Conservation (phyloP, 495 filamentous ascomycete genomes). For the Neurospora tetraspora region DNA sequence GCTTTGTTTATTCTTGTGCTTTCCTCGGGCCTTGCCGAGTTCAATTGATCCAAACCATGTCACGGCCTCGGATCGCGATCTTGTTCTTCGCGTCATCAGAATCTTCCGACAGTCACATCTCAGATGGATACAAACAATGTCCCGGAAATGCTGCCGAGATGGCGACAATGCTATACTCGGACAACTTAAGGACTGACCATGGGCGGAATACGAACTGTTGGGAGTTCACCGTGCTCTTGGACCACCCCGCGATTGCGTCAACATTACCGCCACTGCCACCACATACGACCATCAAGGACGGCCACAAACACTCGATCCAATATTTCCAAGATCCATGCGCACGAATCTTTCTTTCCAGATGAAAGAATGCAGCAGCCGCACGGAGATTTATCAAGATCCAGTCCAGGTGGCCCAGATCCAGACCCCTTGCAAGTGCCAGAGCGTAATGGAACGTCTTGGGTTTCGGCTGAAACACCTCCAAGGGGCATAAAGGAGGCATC, state of each 20-base stretch:
- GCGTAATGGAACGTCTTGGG: slow-evolving; percentile 21
- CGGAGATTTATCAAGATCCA: not conserved
- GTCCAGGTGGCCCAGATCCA: not conserved
- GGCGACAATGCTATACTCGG: not conserved
- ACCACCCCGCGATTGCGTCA: too few relatives aligned
- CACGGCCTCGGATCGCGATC: not conserved
- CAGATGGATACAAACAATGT: not conserved
- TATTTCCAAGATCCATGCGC: not conserved
- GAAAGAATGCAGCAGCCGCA: not conserved
- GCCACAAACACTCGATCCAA: too few relatives aligned
- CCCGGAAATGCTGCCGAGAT: not conserved
- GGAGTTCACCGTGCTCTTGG: not conserved
- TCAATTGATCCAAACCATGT: not conserved
- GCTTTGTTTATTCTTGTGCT: not conserved
- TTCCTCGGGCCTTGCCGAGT: not conserved
- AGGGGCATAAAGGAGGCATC: slow-evolving; percentile 10
- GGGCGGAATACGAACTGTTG: not conserved
- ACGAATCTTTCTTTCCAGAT: not conserved
- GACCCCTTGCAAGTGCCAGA: not conserved
- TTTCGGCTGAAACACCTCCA: slow-evolving; percentile 30
- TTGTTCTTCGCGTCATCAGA: not conserved
- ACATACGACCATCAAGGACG: too few relatives aligned
- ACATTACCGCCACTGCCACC: too few relatives aligned
- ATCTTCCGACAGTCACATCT: not conserved
- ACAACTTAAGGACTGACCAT: not conserved